phyloP scores from a whole-genome alignment of 208 protist species.

The Leishmania braziliensis region DNA sequence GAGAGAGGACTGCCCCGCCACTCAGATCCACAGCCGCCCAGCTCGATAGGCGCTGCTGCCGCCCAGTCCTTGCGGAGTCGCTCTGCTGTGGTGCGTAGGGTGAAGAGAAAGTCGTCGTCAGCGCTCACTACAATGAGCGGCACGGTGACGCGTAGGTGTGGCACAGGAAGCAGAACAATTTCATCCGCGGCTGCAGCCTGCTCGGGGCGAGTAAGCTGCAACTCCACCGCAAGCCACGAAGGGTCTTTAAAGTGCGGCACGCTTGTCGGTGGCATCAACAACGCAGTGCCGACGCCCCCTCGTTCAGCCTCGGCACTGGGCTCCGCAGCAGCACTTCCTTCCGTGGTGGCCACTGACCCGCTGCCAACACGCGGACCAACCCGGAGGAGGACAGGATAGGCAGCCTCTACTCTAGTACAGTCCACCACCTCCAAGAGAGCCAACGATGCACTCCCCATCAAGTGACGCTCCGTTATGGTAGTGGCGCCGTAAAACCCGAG shows the following conservation, averaged over 20 bases:
- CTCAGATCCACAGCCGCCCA: not conserved
- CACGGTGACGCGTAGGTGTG: conserved; percentile 40
- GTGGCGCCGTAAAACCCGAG: conserved; percentile 41
- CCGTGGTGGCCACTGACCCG: not conserved
- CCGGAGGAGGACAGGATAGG: conserved; percentile 28
- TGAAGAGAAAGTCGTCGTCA: conserved; percentile 63
- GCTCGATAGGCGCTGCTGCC: not conserved
- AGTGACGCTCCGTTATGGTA: conserved; percentile 54
- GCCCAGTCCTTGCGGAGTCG: conserved; percentile 20
- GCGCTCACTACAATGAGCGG: conserved; percentile 45
- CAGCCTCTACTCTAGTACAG: conserved; percentile 46
- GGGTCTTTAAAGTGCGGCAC: conserved; percentile 22
- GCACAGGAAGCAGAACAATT: conserved; percentile 36
- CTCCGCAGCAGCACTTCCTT: not conserved
- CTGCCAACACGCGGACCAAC: conserved; percentile 11
- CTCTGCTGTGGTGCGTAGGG: conserved; percentile 36
- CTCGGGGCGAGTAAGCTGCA: conserved; percentile 15
- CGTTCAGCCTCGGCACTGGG: not conserved
- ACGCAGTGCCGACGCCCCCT: not conserved
- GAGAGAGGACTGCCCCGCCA: not conserved
- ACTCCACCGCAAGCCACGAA: conserved; percentile 28
- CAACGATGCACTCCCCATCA: conserved; percentile 47
- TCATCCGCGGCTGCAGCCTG: not conserved
- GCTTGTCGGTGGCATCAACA: too few relatives aligned
- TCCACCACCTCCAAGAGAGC: conserved; percentile 53